Evolutionary conservation across 1,284 basidiomycete genomes (phyloP).

Genomic region (Sphaerobolus stellatus): DNA sequence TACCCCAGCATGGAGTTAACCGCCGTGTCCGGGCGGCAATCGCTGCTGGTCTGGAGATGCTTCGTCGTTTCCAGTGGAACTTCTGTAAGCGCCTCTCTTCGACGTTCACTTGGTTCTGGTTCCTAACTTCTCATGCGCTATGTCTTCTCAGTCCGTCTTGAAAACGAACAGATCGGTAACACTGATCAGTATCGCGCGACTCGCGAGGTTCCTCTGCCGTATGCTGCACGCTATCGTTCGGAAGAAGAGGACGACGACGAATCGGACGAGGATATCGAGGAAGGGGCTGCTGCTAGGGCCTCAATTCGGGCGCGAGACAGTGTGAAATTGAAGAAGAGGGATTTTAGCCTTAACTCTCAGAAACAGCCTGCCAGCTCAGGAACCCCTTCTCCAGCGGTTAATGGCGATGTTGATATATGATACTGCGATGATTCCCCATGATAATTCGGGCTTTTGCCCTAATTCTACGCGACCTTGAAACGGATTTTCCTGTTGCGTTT

Average conservation of each 20-base stretch:
- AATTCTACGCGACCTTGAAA: too few species aligned
- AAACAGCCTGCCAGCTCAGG: too few species aligned
- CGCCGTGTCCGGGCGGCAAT: conserved; percentile 66
- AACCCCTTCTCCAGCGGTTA: too few species aligned
- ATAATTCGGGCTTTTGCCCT: too few species aligned
- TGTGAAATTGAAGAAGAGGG: too few species aligned
- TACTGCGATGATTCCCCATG: too few species aligned
- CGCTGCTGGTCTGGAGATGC: conserved; percentile 71
- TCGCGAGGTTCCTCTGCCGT: conserved; percentile 75
- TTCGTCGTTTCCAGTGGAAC: conserved; percentile 89
- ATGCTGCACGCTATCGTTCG: conserved; percentile 46
- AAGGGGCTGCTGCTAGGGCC: too few species aligned
- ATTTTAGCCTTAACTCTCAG: too few species aligned
- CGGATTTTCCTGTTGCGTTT: too few species aligned
- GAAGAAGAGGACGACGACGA: conserved; percentile 34
- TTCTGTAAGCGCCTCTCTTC: conserved; percentile 59
- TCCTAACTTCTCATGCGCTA: neutral
- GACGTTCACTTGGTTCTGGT: conserved; percentile 9
- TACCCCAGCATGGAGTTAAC: conserved; percentile 54
- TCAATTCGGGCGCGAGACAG: too few species aligned
- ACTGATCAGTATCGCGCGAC: conserved; percentile 84
- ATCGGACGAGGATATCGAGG: conserved; percentile 15
- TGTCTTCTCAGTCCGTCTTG: conserved; percentile 61
- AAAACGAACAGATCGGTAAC: conserved; percentile 86
- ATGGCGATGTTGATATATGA: too few species aligned